Base-by-base conservation (phyloP, 2,329 filamentous ascomycete species). In the Stenocarpella maydis region DNA sequence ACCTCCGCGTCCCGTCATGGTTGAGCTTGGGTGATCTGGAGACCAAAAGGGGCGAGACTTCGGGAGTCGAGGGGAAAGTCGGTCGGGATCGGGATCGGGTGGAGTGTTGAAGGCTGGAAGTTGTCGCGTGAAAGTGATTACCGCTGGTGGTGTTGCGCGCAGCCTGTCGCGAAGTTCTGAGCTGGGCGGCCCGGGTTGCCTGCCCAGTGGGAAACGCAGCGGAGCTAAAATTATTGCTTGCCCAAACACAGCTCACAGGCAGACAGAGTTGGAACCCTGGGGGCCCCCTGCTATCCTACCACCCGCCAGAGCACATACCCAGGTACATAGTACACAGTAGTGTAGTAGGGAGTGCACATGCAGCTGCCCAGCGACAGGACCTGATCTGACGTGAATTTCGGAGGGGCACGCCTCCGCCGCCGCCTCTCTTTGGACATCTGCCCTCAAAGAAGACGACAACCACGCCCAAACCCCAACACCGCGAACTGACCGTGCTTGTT, bases 361-460 rank as follows among this genome's bases (percentile, higher is more conserved):
- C 41, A 67, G 64, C 64, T 55, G 41, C 28, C 64, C 24, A 54
- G 64, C 39, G 64, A 67, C 65, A 61, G 52, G 43, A 55, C 45
- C 68, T 47, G n/a, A 43, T 63, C 67, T 71, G 69, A 71, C 69
- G 69, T 71, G 63, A 63, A 63, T 63, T 64, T 68, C 67, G 67
- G 70, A 71, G 70, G 70, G 70, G 67, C 64, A 71, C 24, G 61
- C 31, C 61, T 55, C 52, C 31, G 43, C 31, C 65, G 63, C 52
- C 31, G 43, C 55, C 53, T 69, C 50, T 54, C 43, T 37, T 53
- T 31, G 52, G 31, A 58, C 61, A 52, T 55, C 47, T 55, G 43
- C 50, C 55, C 45, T 52, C 31, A 47, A 45, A 37, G 6, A 37
- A 31, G 5, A 34, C 39, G 15, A 34, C 64, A 49, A 58, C 65